phyloP scores from a whole-genome alignment of 2,329 filamentous ascomycete genomes.

The Cytospora paraplurivora region DNA sequence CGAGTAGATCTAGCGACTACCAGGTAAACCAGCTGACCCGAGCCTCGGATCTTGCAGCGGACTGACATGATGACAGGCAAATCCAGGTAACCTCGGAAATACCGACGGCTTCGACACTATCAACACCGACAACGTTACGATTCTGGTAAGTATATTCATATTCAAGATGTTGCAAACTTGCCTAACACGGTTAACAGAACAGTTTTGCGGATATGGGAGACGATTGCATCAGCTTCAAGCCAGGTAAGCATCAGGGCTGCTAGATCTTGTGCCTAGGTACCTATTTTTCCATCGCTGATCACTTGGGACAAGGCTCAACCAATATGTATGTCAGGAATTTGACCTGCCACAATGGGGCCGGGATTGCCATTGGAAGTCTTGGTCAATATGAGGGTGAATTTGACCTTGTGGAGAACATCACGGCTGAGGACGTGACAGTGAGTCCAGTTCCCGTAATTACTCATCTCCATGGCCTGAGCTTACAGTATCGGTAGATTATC shows the following conservation, averaged over 20 bases:
- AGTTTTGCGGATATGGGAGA: slow-evolving; percentile 12
- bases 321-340: slow-evolving; percentile 13
- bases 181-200: not conserved
- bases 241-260: not conserved
- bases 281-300: not conserved
- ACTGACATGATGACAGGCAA: slow-evolving; percentile 10
- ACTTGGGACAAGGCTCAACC: slow-evolving; percentile 3
- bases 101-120: slow-evolving; percentile 17
- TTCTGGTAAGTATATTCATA: not conserved
- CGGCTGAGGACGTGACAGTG: slow-evolving; percentile 17
- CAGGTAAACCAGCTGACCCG: not conserved
- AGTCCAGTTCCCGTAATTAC: not conserved
- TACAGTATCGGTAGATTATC: slow-evolving; percentile 7
- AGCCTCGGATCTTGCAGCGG: not conserved
- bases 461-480: not conserved
- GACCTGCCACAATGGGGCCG: slow-evolving; percentile 14
- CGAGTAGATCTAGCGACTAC: slow-evolving; percentile 15
- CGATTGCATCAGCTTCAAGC: slow-evolving; percentile 17
- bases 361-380: slow-evolving; percentile 17
- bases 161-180: not conserved
- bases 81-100: slow-evolving; percentile 19
- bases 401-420: slow-evolving; percentile 18
- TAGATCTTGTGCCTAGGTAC: not conserved
- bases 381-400: slow-evolving; percentile 15
- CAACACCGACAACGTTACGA: slow-evolving; percentile 15